These are phyloP conservation scores for Coemansia sp. DNA, from an alignment of 192 early-diverging fungal species.

Conservation along the genomic window DNA sequence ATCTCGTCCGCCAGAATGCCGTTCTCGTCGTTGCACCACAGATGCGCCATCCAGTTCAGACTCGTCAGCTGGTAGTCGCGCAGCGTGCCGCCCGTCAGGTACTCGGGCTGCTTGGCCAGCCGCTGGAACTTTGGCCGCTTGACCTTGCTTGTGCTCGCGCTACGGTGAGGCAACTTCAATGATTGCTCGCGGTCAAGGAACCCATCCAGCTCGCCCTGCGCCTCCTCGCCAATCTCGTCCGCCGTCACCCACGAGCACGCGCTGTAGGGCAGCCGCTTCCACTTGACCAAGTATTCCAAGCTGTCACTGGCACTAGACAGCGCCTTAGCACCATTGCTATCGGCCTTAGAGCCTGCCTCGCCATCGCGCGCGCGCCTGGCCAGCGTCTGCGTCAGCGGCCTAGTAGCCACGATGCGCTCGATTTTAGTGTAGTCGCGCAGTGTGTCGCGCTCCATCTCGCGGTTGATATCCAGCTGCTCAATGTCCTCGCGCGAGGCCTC, in stretches of 20 bases:
- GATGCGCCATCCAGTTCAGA: constrained; percentile 94
- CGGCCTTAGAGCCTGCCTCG: constrained; percentile 23
- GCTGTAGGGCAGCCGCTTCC: constrained; percentile 84
- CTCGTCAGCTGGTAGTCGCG: constrained; percentile 95
- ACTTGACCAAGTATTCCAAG: constrained; percentile 89
- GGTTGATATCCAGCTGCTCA: constrained; percentile 81
- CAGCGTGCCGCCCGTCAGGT: constrained; percentile 80
- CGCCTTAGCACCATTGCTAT: neutral
- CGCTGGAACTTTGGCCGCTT: constrained; percentile 78
- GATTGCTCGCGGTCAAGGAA: constrained; percentile 79
- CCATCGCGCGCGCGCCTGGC: constrained; percentile 23
- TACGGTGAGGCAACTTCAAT: constrained; percentile 69
- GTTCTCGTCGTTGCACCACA: constrained; percentile 95
- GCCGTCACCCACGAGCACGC: constrained; percentile 86
- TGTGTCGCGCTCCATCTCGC: constrained; percentile 75
- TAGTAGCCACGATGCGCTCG: constrained; percentile 82
- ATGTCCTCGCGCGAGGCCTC: constrained; percentile 82
- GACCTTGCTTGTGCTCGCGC: constrained; percentile 44
- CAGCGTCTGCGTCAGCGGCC: constrained; percentile 35
- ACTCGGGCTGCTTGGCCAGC: constrained; percentile 76
- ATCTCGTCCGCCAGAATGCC: constrained; percentile 97
- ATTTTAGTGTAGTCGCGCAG: constrained; percentile 83
- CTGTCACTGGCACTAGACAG: constrained; percentile 48
- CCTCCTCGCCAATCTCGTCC: constrained; percentile 67
- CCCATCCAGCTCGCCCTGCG: constrained; percentile 83